Evolutionary conservation across 1,139 yeast genomes (phyloP), one percentile per base, ranked within the genome.

Genomic region (Suhomyces chickasaworum): DNA sequence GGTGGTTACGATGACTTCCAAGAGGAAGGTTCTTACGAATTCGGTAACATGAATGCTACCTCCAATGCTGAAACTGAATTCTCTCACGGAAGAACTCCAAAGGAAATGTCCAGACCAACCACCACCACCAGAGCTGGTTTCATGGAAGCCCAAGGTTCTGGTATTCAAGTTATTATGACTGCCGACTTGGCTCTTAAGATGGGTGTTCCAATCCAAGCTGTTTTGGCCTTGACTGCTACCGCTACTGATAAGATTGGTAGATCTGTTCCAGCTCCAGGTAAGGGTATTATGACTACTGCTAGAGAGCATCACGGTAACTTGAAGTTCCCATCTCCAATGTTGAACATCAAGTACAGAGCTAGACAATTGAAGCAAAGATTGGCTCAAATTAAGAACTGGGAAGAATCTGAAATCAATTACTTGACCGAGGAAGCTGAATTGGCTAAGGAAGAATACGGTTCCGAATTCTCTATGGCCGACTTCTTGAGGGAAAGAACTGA

Each of bases 1-100:
- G 99, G 99, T 80, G 99, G 99, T 74, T 90, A 89, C 67, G 99
- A 93, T 77, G 99, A 93, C 66, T 91, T 93, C 95, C 97, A 90
- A 74, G 99, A 93, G 75, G 99, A 93, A 76, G 97, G 98, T 58
- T 90, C 98, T 51, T 86, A 83, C 62, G 99, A 93, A 71, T 93
- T 93, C 72, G 99, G 91, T 65, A 93, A 93, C 77, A 93, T 93
- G 99, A 91, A 91, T 64, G 99, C 99, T 48, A 93, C 99, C 42
- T 87, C 97, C 38, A 89, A 91, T 72, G 78, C 98, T 31, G 65
- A 80, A 49, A 87, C 84, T 51, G 99, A 93, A 73, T 78, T 86
- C 58, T 96, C 82, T 48, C 93, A 89, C 59, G 99, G 99, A 55
- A 89, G 99, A 78, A 89, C 97, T 48, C 98, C 99, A 57, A 79